phyloP scores from a whole-genome alignment of 768 basidiomycete species.

The Crassisporium funariophilum region DNA sequence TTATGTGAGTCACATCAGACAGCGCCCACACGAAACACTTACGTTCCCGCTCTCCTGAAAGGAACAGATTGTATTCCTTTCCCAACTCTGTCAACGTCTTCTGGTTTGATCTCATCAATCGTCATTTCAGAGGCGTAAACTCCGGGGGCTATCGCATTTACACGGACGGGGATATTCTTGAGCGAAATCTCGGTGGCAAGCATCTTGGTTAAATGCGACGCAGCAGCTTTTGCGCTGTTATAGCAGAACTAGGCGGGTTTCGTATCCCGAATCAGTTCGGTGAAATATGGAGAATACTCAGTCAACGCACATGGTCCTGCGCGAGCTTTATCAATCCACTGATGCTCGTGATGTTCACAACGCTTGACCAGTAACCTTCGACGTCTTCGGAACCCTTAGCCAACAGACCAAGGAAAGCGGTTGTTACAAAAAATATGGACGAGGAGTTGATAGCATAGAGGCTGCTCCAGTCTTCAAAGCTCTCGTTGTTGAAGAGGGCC shows the following conservation, averaged over 20 bases:
- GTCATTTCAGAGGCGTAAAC: slow-evolving; percentile 82
- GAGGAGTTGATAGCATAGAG: slow-evolving; percentile 71
- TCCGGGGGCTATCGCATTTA: slow-evolving; percentile 76
- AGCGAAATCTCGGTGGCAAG: slow-evolving; percentile 75
- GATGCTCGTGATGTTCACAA: slow-evolving; percentile 80
- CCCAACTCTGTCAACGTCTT: slow-evolving; percentile 53
- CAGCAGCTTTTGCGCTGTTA: slow-evolving; percentile 80
- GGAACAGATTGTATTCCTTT: slow-evolving; percentile 66
- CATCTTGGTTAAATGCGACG: slow-evolving; percentile 75
- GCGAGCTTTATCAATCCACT: slow-evolving; percentile 71
- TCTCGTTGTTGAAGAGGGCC: slow-evolving; percentile 71
- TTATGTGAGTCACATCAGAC: background rate
- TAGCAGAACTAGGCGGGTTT: slow-evolving; percentile 91
- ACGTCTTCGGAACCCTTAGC: slow-evolving; percentile 68
- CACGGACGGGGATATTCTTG: slow-evolving; percentile 66
- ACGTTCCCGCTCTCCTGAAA: slow-evolving; percentile 65
- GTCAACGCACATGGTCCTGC: slow-evolving; percentile 69
- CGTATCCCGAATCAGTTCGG: too few species aligned
- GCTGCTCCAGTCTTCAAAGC: slow-evolving; percentile 61
- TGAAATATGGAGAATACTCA: background rate
- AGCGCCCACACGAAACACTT: slow-evolving; percentile 31
- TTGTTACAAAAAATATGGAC: slow-evolving; percentile 77
- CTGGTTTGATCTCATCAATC: slow-evolving; percentile 44
- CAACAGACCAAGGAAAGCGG: slow-evolving; percentile 75
- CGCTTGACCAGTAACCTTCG: slow-evolving; percentile 58